A percentile compares a stretch with the other conserved stretches of the same genome.
These are phyloP conservation scores for Limnanthes douglasii DNA, from an alignment of 345 rosid species.

Conservation along the genomic window DNA sequence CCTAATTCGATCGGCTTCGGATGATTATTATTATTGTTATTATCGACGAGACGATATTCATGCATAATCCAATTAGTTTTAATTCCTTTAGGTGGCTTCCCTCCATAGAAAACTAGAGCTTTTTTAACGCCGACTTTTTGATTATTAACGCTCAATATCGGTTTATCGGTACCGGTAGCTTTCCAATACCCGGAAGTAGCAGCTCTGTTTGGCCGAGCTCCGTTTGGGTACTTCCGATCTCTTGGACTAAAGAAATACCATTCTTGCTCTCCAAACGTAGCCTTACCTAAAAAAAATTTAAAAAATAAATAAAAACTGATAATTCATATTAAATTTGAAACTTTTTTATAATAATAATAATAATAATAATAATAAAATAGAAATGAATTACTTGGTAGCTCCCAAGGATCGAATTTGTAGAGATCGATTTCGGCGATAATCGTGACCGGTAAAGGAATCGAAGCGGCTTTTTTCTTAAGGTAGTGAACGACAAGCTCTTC, in stretches of 20 bases:
- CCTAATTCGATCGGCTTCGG: conserved; percentile 19
- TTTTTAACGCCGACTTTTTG: conserved; percentile 59
- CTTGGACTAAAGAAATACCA: conserved; percentile 71
- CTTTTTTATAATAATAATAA: not conserved
- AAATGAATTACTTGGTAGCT: conserved; percentile 32
- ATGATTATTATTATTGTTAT: conserved; percentile 11
- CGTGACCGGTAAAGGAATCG: conserved; percentile 48
- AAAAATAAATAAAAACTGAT: not conserved
- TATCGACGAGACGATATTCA: conserved; percentile 40
- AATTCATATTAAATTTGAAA: not conserved
- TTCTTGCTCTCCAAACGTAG: conserved; percentile 59
- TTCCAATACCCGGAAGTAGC: conserved; percentile 75
- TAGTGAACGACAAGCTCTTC: conserved; percentile 62
- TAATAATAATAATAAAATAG: not conserved
- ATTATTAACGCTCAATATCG: conserved; percentile 32
- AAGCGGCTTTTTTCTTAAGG: conserved; percentile 47
- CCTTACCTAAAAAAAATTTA: conserved; percentile 30
- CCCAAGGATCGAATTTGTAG: conserved; percentile 73
- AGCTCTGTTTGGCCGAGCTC: conserved; percentile 57
- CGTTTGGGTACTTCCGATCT: conserved; percentile 58
- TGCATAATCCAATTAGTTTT: conserved; percentile 74
- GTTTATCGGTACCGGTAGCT: conserved; percentile 65
- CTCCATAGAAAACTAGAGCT: conserved; percentile 56
- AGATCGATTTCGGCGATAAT: conserved; percentile 67
- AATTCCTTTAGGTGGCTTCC: conserved; percentile 58